Evolutionary conservation across 2,329 filamentous ascomycete species (phyloP), one percentile per base, ranked within the genome.

Genomic region (Neopestalotiopsis sp.): DNA sequence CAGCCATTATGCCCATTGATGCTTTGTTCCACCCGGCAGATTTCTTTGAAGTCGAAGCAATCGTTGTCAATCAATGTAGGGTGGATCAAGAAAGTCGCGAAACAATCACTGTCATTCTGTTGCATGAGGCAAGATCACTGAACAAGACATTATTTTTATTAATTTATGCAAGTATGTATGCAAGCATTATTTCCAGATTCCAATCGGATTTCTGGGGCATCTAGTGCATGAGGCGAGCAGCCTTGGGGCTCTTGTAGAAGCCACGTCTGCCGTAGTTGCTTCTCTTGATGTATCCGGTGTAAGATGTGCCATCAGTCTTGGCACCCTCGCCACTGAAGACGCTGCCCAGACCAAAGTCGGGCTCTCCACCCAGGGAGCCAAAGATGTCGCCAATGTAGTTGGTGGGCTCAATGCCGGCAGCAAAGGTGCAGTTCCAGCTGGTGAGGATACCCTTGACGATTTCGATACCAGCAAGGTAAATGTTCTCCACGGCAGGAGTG

Each of bases 341-440:
- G 40, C 65, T 86, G 1, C 86, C 86, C 0, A 85, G 84, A 0
- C 91, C 91, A 77, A 92, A 93, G 75, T 92, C 89, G 0, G 91
- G 90, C 56, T 79, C 77, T 1, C 90, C 91, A 1, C 90, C 91
- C 4, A 94, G 79, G 10, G 87, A 90, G 14, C 90, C 91, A 72
- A 93, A 90, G 67, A 94, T 90, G 75, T 93, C 91, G 5, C 91
- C 91, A 49, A 93, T 80, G 73, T 94, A 94, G 74, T 93, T 93
- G 1, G 76, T 81, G 0, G 90, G 80, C 70, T 81, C 76, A 52
- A 94, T 79, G 2, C 92, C 92, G 1, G 76, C 71, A 45, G 82
- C 78, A 72, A 90, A 94, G 0, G 81, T 89, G 14, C 77, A 76
- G 56, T 90, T 80, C 92, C 92, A 94, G 4, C 81, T 84, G 0